Evolutionary conservation across 257 asterid species (phyloP), one percentile per base, ranked within the genome.

Genomic region (Vinca minor): DNA sequence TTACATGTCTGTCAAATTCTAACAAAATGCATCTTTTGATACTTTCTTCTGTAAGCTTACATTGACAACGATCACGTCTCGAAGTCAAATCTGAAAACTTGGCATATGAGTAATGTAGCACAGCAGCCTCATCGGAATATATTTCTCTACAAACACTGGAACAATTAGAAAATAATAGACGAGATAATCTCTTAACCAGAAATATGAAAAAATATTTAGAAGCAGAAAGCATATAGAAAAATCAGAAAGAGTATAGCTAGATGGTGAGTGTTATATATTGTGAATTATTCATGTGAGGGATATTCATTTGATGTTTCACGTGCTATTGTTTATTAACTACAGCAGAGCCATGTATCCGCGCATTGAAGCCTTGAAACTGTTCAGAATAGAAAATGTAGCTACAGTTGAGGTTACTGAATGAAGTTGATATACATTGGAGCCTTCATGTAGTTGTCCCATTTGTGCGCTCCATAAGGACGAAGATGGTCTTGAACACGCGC

Each of bases 401-500:
- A 32, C 9, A 42, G 23, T 46, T 44, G 49, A 56, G 18, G 29
- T 8, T 49, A 68, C 28, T 46, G 38, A n/a, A 74, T 26, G 64
- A 5, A 62, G 45, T 44, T 53, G 59, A 35, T 70, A 35, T 87
- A 89, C 95, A 71, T 85, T 29, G 91, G 91, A 32, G 78, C 73
- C 76, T 85, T 87, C 87, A 78, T 76, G 79, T 90, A 85, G 73
- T 82, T 85, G 71, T 82, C 82, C 95, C 95, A 87, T 79, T 86
- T 76, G 77, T 87, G 95, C 59, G 95, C 95, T 61, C 97, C 95
- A 75, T 85, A 77, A 41, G 95, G 92, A 62, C 92, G 92, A 69
- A 90, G 92, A 81, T 85, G 84, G 59, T 87, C 89, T 77, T 81
- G 87, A 59, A 90, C 56, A 39, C 95, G 85, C 50, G 97, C 95